These are phyloP conservation scores for Fusarium sp. DNA, from an alignment of 2,329 filamentous ascomycete genomes.

Conservation along the genomic window DNA sequence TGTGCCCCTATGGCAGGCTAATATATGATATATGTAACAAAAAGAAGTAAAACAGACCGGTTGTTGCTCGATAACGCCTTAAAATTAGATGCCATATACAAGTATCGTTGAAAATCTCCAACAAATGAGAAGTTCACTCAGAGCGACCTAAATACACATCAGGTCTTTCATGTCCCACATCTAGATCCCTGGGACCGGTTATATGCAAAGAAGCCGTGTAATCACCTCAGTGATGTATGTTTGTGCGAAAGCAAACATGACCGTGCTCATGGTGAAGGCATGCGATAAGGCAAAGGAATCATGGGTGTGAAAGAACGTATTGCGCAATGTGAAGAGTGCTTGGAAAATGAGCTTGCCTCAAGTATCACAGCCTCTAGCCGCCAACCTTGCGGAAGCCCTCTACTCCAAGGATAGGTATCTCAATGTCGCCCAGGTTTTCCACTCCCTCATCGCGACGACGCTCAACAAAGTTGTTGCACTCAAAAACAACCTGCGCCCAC, in stretches of 20 bases:
- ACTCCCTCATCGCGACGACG: conserved; percentile 78
- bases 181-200: background rate
- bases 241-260: conserved; percentile 28
- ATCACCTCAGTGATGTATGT: conserved; percentile 23
- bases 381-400: conserved; percentile 52
- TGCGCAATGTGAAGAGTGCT: background rate
- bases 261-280: conserved; percentile 11
- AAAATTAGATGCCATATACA: conserved; percentile 18
- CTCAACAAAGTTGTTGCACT: conserved; percentile 84
- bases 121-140: conserved; percentile 25
- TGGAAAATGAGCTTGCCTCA: background rate
- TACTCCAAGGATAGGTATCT: conserved; percentile 57
- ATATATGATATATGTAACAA: conserved; percentile 15
- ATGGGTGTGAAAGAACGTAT: conserved; percentile 5
- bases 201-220: conserved; percentile 15
- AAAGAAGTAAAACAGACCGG: conserved; percentile 15
- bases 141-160: conserved; percentile 19
- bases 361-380: conserved; percentile 34
- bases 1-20: conserved; percentile 3
- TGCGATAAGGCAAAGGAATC: conserved; percentile 9
- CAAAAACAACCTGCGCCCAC: conserved; percentile 77
- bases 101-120: conserved; percentile 21
- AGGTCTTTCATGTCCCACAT: conserved; percentile 2
- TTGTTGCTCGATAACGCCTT: conserved; percentile 34
- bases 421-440: conserved; percentile 69